Evolutionary conservation across 2,329 filamentous ascomycete genomes (phyloP).

Genomic region (Exophiala lecanii-corni): DNA sequence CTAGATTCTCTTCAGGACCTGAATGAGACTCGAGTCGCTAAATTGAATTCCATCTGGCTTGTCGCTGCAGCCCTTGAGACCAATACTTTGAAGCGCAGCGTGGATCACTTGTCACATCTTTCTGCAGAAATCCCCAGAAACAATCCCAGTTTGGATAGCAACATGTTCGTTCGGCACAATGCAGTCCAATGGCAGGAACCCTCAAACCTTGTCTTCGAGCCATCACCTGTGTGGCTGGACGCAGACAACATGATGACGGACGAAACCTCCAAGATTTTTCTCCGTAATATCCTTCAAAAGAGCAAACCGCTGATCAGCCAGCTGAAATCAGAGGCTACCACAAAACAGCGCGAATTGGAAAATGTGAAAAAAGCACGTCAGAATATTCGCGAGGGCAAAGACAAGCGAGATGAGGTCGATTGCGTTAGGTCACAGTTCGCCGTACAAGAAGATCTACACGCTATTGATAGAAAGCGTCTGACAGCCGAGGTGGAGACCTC

Average conservation of each 20-base stretch:
- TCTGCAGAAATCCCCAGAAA: constrained; percentile 81
- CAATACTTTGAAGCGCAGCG: constrained; percentile 70
- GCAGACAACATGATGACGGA: constrained; percentile 82
- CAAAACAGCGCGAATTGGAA: constrained; percentile 81
- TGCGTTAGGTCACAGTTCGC: constrained; percentile 78
- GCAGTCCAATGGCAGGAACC: constrained; percentile 78
- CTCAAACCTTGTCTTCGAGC: constrained; percentile 78
- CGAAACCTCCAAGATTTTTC: constrained; percentile 79
- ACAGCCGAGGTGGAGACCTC: constrained; percentile 90
- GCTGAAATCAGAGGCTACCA: constrained; percentile 75
- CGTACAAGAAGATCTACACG: constrained; percentile 78
- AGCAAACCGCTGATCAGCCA: constrained; percentile 81
- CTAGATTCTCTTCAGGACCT: constrained; percentile 89
- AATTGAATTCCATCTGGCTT: constrained; percentile 81
- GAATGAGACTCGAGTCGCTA: constrained; percentile 78
- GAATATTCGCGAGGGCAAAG: constrained; percentile 72
- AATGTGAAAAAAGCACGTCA: constrained; percentile 68
- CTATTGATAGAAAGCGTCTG: constrained; percentile 74
- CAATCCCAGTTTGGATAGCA: constrained; percentile 80
- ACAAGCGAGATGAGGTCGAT: constrained; percentile 83
- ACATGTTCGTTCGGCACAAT: constrained; percentile 98
- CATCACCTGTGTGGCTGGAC: constrained; percentile 95
- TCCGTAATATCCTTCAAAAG: constrained; percentile 87
- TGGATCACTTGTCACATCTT: constrained; percentile 66
- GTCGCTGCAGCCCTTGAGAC: constrained; percentile 74